phyloP scores from a whole-genome alignment of 164 flowering plant genomes.

The Annona cherimola region DNA sequence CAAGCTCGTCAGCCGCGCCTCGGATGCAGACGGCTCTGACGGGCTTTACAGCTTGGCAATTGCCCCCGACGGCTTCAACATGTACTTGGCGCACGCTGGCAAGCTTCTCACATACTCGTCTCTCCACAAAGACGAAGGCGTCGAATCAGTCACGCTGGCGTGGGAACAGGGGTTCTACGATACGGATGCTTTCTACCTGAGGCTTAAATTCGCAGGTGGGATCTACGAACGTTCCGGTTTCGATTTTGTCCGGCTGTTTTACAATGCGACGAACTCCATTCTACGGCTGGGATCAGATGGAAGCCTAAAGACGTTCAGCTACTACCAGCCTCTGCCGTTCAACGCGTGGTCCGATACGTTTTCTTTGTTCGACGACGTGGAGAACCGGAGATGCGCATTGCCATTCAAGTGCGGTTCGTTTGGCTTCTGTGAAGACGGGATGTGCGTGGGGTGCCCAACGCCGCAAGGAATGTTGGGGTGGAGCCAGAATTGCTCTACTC shows the following conservation, averaged over 20 bases:
- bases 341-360: too few relatives aligned
- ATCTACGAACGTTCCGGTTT: background rate
- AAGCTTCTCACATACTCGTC: background rate
- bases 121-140: too few relatives aligned
- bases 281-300: slow-evolving; percentile 30
- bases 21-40: slow-evolving; percentile 11
- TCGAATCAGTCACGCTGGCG: slow-evolving; percentile 5
- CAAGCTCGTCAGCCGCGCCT: slow-evolving; percentile 23
- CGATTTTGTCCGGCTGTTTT: slow-evolving; percentile 6
- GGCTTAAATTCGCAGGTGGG: background rate
- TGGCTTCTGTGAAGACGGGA: background rate
- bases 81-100: slow-evolving; percentile 13
- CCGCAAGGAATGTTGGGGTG: background rate
- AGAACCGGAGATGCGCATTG: too few relatives aligned
- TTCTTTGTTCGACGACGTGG: too few relatives aligned
- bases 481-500: background rate
- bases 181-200: slow-evolving; percentile 6
- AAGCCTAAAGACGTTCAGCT: slow-evolving; percentile 22
- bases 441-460: background rate
- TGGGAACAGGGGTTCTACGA: slow-evolving; percentile 8
- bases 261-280: slow-evolving; percentile 22
- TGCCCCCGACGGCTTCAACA: slow-evolving; percentile 5
- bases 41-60: slow-evolving; percentile 28
- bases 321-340: too few relatives aligned
- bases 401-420: background rate